Percentiles rank a stretch among this genome's conserved stretches.
Conservation (phyloP, 495 filamentous ascomycete species). For the Niebla homalea region DNA sequence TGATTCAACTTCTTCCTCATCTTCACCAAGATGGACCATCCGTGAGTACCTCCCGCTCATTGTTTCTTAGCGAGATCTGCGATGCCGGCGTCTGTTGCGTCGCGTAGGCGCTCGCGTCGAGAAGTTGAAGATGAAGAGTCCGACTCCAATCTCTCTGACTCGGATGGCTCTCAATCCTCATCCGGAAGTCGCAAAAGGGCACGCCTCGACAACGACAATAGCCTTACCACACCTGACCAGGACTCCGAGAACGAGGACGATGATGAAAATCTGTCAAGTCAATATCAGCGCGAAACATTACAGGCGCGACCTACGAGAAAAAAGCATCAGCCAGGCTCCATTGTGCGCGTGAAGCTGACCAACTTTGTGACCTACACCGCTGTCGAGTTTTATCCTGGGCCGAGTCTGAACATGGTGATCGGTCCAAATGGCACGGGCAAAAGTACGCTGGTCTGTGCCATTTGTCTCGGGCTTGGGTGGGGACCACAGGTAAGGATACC, state of each 20-base stretch:
- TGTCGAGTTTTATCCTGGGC: constrained; percentile 79
- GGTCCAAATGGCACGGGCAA: constrained; percentile 97
- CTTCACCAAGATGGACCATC: too few relatives aligned
- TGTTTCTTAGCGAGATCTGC: too few relatives aligned
- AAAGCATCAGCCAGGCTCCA: constrained; percentile 63
- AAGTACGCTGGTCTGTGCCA: constrained; percentile 92
- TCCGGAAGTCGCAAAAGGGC: constrained; percentile 9
- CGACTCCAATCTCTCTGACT: background rate
- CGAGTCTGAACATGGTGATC: constrained; percentile 96
- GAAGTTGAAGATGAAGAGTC: constrained; percentile 6
- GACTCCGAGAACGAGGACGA: constrained; percentile 1
- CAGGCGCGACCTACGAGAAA: background rate
- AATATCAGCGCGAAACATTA: constrained; percentile 9
- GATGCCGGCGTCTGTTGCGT: constrained; percentile 5
- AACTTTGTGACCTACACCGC: constrained; percentile 93
- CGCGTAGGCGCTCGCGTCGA: constrained; percentile 8
- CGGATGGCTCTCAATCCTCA: constrained; percentile 2
- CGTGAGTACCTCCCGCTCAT: too few relatives aligned
- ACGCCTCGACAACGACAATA: constrained; percentile 11
- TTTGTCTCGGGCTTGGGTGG: constrained; percentile 87
- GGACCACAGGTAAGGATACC: constrained; percentile 42
- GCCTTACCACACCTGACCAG: background rate
- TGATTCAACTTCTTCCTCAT: too few relatives aligned
- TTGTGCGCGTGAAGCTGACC: constrained; percentile 72
- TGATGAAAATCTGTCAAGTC: background rate